Percentiles rank a stretch among this genome's conserved stretches.
These are phyloP conservation scores for Penicillium roqueforti DNA, from an alignment of 495 filamentous ascomycete species.

Conservation along the genomic window DNA sequence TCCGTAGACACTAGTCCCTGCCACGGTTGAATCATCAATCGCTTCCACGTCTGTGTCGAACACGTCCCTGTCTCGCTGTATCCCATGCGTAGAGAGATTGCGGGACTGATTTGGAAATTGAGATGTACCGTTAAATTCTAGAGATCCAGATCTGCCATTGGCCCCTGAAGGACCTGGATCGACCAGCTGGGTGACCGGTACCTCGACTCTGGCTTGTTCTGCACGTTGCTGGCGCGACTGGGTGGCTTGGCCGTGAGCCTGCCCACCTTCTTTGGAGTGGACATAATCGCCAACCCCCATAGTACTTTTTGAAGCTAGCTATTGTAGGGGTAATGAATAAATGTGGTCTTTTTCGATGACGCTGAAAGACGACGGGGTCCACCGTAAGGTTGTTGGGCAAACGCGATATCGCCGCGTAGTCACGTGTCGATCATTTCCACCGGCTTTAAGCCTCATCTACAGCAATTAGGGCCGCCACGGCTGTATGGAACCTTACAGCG, in stretches of 20 bases:
- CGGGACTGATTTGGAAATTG: constrained; percentile 14
- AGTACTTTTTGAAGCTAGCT: not conserved
- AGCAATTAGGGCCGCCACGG: not conserved
- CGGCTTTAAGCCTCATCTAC: not conserved
- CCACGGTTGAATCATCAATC: constrained; percentile 45
- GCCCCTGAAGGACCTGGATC: constrained; percentile 12
- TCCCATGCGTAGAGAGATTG: constrained; percentile 14
- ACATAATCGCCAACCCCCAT: constrained; percentile 48
- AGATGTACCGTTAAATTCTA: constrained; percentile 20
- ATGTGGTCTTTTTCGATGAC: not conserved
- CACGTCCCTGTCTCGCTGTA: constrained; percentile 33
- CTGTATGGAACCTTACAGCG: not conserved
- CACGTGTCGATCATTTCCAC: constrained; percentile 33
- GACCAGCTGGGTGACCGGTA: constrained; percentile 25
- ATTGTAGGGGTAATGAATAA: not conserved
- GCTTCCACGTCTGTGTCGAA: constrained; percentile 48
- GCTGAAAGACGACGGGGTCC: constrained; percentile 3
- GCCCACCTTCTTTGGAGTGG: constrained; percentile 39
- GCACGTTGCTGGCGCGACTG: constrained; percentile 33
- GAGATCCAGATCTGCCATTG: constrained; percentile 16
- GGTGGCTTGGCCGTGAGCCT: constrained; percentile 25
- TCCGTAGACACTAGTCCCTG: constrained; percentile 38
- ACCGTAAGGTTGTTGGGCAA: constrained; percentile 4
- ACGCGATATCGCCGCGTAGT: constrained; percentile 32
- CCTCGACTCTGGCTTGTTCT: constrained; percentile 36